Evolutionary conservation across 768 basidiomycete genomes (phyloP), one percentile per base, ranked within the genome.

Genomic region (Boletus sp.): DNA sequence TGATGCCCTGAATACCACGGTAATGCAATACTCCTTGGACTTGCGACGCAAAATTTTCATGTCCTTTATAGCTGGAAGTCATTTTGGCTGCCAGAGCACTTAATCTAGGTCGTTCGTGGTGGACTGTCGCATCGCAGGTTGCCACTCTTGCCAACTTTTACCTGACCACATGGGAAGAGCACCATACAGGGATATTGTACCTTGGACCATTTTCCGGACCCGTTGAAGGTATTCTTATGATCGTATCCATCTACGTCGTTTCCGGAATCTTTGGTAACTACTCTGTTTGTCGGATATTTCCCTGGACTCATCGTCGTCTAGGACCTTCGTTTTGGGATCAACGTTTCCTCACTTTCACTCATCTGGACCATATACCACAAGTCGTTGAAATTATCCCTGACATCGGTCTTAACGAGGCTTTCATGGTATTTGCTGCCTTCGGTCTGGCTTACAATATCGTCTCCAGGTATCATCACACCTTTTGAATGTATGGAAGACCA

Each of bases 161-260:
- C 68, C 72, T 88, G 38, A 83, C 84, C 2, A 88, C 87, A 19
- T 88, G 85, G 85, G 86, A 87, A 60, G 83, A 96, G 70, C 93
- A 90, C 64, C 89, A 98, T 62, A 98, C 95, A 2, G 91, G 95
- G 27, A 85, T 89, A 59, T 76, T 98, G 15, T 99, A 86, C 76
- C 85, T 99, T 17, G 93, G 91, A 9, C 82, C 87, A 33, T 96
- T 96, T 71, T 96, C 93, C 15, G 96, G 97, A 1, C 96, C 97
- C 0, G 90, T 98, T 2, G 97, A 98, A 70, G 97, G 97, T 7
- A 96, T 98, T 60, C 74, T 99, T 34, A 80, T 98, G 71, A 87
- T 98, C 51, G 76, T 87, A 27, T 68, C 61, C 9, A 85, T 98
- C 51, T 98, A 87, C 73, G 59, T 84, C 30, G 74, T 96, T 49